Conservation (phyloP, 108 stramenopile genomes). For the Nitzschia putrida region DNA sequence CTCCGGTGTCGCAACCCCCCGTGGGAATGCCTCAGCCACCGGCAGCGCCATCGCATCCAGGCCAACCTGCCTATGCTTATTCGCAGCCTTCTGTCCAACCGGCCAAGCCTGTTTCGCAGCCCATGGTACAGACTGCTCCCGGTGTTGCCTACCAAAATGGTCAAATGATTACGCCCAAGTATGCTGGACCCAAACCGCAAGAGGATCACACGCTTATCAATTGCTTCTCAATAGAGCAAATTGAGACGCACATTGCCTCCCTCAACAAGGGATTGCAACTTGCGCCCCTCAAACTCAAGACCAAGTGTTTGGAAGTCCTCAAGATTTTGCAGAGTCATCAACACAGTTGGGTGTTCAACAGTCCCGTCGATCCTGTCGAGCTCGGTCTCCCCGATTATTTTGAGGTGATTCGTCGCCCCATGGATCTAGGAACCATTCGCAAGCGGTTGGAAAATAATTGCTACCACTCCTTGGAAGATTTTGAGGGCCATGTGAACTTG, state of each 20-base stretch:
- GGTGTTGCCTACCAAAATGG: slow-evolving; percentile 72
- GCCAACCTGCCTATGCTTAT: background rate
- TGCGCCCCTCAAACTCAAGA: slow-evolving; percentile 72
- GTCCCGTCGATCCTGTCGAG: slow-evolving; percentile 94
- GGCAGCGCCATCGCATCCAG: background rate
- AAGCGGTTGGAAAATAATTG: slow-evolving; percentile 89
- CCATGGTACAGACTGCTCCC: slow-evolving; percentile 18
- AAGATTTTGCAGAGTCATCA: slow-evolving; percentile 88
- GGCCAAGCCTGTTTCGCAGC: slow-evolving; percentile 1
- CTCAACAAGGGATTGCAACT: slow-evolving; percentile 84
- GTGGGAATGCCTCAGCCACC: slow-evolving; percentile 5
- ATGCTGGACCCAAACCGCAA: slow-evolving; percentile 84
- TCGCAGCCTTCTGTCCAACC: slow-evolving; percentile 1
- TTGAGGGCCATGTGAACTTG: slow-evolving; percentile 83
- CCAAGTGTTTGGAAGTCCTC: slow-evolving; percentile 81
- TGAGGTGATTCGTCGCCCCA: slow-evolving; percentile 91
- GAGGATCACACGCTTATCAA: slow-evolving; percentile 95
- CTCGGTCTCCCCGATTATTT: slow-evolving; percentile 95
- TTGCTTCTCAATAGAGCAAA: slow-evolving; percentile 91
- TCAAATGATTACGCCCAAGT: slow-evolving; percentile 68
- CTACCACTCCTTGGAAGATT: slow-evolving; percentile 86
- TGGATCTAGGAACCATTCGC: slow-evolving; percentile 97
- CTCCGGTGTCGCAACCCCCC: slow-evolving; percentile 10
- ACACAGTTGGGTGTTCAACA: slow-evolving; percentile 91
- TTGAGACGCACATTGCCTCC: slow-evolving; percentile 91